Percentiles rank a stretch among this genome's conserved stretches.
These are phyloP conservation scores for Hygrophorus pudorinus DNA, from an alignment of 768 basidiomycete genomes.

Conservation along the genomic window DNA sequence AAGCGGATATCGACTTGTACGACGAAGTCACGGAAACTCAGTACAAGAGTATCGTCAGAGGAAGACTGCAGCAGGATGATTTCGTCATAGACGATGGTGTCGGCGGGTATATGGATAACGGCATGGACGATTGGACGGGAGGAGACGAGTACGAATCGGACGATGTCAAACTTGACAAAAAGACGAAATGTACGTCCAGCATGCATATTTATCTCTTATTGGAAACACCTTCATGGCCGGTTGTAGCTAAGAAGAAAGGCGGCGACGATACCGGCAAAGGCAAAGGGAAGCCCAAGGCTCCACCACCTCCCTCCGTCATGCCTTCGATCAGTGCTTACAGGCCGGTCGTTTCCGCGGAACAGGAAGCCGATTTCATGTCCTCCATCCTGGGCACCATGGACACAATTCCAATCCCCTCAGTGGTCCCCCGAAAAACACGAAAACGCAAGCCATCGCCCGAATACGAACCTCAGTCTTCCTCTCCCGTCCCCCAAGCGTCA, in stretches of 20 bases:
- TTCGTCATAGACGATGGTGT: conserved; percentile 94
- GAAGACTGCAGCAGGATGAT: conserved; percentile 78
- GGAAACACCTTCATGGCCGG: not conserved
- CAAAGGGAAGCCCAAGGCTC: conserved; percentile 40
- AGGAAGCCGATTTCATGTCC: conserved; percentile 88
- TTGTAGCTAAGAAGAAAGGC: conserved; percentile 30
- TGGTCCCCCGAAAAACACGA: conserved; percentile 26
- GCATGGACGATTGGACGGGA: conserved; percentile 87
- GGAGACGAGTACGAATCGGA: conserved; percentile 47
- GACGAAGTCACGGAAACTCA: conserved; percentile 88
- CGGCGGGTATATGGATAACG: conserved; percentile 89
- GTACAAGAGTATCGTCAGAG: conserved; percentile 77
- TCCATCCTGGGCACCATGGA: conserved; percentile 70
- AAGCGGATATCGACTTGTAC: conserved; percentile 64
- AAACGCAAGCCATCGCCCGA: conserved; percentile 62
- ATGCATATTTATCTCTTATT: not conserved
- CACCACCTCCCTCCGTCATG: conserved; percentile 39
- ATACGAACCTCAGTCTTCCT: conserved; percentile 28
- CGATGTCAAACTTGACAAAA: conserved; percentile 34
- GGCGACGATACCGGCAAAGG: conserved; percentile 25
- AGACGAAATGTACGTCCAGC: conserved; percentile 30
- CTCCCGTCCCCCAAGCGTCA: conserved; percentile 20
- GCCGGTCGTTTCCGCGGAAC: conserved; percentile 59
- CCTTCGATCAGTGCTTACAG: conserved; percentile 76
- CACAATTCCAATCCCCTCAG: conserved; percentile 26